These are phyloP conservation scores for Tuber umbilicatum DNA, from an alignment of 495 filamentous ascomycete genomes.

Conservation along the genomic window DNA sequence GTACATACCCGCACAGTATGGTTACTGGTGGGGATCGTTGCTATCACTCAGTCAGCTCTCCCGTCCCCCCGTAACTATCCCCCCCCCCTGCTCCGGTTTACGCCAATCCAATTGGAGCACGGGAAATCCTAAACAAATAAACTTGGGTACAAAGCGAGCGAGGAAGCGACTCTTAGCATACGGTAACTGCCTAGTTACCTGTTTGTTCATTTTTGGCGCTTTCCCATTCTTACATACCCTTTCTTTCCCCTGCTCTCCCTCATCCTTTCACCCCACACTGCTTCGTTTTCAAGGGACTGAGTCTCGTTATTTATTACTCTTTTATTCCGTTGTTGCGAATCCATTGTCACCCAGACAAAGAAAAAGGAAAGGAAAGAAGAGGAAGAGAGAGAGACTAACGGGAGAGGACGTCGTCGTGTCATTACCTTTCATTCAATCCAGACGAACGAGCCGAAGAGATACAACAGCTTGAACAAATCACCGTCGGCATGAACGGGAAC, in stretches of 20 bases:
- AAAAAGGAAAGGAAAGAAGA: conserved; percentile 12
- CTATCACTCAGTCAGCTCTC: not conserved
- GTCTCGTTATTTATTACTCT: not conserved
- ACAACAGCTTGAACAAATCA: conserved; percentile 37
- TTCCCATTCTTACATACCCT: conserved; percentile 15
- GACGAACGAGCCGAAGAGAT: conserved; percentile 39
- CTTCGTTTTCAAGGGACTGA: conserved; percentile 4
- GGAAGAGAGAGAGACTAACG: conserved; percentile 29
- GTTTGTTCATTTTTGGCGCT: not conserved
- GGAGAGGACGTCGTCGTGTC: conserved; percentile 18
- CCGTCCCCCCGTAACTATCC: conserved; percentile 1
- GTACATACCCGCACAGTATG: not conserved
- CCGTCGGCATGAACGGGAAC: conserved; percentile 37
- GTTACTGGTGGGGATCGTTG: not conserved
- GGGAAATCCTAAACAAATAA: conserved; percentile 4
- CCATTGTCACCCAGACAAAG: conserved; percentile 36
- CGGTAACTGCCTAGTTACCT: not conserved
- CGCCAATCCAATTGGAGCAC: not conserved
- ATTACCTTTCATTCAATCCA: conserved; percentile 12
- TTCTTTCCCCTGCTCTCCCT: conserved; percentile 10
- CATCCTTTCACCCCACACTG: conserved; percentile 1
- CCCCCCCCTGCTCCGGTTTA: not conserved
- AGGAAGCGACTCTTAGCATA: not conserved
- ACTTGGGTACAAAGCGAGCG: not conserved
- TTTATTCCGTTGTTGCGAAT: conserved; percentile 19